Conservation (phyloP, 331 rosid species). For the Malus hybrid region DNA sequence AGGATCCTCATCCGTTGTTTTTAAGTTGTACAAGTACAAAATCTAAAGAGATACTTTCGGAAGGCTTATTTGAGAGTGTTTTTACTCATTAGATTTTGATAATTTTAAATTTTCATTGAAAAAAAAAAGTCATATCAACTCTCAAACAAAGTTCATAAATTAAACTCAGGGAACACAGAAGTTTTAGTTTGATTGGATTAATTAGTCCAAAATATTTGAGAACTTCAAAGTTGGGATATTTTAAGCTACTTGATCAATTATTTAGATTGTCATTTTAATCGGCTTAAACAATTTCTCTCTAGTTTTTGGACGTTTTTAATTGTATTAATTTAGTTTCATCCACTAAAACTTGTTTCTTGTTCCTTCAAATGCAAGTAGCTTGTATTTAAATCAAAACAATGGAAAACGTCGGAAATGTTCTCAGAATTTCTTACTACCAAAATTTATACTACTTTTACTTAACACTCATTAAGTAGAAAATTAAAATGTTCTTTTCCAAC, state of each 20-base stretch:
- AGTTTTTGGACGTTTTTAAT: neutral
- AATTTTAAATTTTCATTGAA: too few species aligned
- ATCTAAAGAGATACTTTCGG: neutral
- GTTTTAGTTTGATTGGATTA: neutral
- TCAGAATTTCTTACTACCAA: conserved; percentile 9
- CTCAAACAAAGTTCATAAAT: neutral
- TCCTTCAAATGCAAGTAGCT: conserved; percentile 30
- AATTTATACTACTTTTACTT: conserved; percentile 9
- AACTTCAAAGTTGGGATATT: neutral
- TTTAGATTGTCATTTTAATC: neutral
- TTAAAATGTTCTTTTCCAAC: conserved; percentile 38
- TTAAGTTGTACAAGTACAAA: neutral
- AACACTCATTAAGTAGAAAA: conserved; percentile 21
- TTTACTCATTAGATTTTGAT: neutral
- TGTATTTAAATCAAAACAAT: conserved; percentile 1
- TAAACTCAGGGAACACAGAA: neutral
- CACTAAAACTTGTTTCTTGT: conserved; percentile 6
- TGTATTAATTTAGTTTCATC: neutral
- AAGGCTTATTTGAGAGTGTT: neutral
- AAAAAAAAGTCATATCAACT: neutral
- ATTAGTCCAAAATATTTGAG: neutral
- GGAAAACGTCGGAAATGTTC: conserved; percentile 14
- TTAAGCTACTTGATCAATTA: neutral
- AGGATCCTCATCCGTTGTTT: too few species aligned
- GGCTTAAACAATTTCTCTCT: neutral